Evolutionary conservation across 2,329 filamentous ascomycete genomes (phyloP).

Genomic region (Fusarium gaditjirri): DNA sequence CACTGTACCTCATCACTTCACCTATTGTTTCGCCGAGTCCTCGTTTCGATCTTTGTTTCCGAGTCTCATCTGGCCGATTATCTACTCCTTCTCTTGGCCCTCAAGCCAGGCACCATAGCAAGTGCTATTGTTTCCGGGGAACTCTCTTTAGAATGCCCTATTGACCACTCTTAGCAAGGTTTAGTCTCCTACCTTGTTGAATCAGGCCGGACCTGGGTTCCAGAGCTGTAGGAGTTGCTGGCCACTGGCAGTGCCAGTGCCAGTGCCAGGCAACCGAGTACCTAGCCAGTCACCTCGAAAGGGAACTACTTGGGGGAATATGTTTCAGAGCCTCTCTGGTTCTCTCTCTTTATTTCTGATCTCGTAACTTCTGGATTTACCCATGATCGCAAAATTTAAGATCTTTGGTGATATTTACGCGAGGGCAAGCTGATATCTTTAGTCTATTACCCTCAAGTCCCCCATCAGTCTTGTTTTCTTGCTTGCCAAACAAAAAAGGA

Average conservation of each 20-base stretch:
- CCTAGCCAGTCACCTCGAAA: background rate
- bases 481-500: slow-evolving; percentile 23
- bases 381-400: background rate
- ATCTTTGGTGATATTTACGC: background rate
- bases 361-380: background rate
- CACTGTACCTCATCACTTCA: background rate
- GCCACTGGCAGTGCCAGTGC: slow-evolving; percentile 1
- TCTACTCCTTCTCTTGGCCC: background rate
- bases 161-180: background rate
- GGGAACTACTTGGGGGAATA: background rate
- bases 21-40: background rate
- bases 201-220: background rate
- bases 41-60: background rate
- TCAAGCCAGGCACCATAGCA: background rate
- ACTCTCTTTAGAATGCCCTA: background rate
- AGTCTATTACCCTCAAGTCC: background rate
- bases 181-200: background rate
- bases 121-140: background rate
- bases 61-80: background rate
- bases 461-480: background rate
- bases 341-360: background rate
- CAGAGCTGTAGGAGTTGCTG: background rate
- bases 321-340: background rate
- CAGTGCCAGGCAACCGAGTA: slow-evolving; percentile 13
- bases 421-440: slow-evolving; percentile 1